Conservation (phyloP, 2,329 filamentous ascomycete species). For the Colletotrichum tabaci region DNA sequence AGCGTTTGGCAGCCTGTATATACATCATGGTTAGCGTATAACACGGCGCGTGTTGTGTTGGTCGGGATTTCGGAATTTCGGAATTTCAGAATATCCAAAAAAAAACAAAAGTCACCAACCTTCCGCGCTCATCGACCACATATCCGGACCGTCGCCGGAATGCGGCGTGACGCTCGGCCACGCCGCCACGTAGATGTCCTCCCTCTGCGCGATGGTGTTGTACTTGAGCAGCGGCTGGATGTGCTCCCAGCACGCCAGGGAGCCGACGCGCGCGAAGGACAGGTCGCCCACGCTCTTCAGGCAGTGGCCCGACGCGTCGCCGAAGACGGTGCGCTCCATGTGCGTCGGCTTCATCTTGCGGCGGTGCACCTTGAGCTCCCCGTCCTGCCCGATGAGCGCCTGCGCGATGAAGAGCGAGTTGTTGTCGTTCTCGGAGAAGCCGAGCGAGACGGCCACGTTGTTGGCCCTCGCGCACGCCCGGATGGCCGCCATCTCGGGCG, state of each 20-base stretch:
- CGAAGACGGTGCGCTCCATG: constrained; percentile 64
- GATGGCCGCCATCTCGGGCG: constrained; percentile 60
- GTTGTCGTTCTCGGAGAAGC: constrained; percentile 64
- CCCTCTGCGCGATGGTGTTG: constrained; percentile 47
- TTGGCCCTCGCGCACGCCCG: constrained; percentile 58
- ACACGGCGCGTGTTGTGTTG: constrained; percentile 21
- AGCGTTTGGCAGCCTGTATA: constrained; percentile 54
- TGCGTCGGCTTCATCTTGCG: constrained; percentile 69
- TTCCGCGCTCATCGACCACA: constrained; percentile 40
- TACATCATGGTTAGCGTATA: constrained; percentile 2
- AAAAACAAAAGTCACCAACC: constrained; percentile 3
- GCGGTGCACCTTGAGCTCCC: constrained; percentile 56
- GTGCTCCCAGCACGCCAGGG: constrained; percentile 71
- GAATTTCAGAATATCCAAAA: not conserved
- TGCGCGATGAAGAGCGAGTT: constrained; percentile 64
- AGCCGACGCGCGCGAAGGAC: constrained; percentile 66
- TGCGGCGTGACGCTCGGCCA: constrained; percentile 46
- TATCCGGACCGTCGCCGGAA: constrained; percentile 21
- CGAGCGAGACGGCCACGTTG: constrained; percentile 62
- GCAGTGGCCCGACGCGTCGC: constrained; percentile 36
- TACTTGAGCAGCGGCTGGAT: constrained; percentile 64
- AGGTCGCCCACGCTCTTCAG: constrained; percentile 63
- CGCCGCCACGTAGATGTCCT: constrained; percentile 50
- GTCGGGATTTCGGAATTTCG: constrained; percentile 53
- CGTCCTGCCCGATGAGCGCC: constrained; percentile 58